These are phyloP conservation scores for Suillus subaureus DNA, from an alignment of 768 basidiomycete genomes.

Conservation along the genomic window DNA sequence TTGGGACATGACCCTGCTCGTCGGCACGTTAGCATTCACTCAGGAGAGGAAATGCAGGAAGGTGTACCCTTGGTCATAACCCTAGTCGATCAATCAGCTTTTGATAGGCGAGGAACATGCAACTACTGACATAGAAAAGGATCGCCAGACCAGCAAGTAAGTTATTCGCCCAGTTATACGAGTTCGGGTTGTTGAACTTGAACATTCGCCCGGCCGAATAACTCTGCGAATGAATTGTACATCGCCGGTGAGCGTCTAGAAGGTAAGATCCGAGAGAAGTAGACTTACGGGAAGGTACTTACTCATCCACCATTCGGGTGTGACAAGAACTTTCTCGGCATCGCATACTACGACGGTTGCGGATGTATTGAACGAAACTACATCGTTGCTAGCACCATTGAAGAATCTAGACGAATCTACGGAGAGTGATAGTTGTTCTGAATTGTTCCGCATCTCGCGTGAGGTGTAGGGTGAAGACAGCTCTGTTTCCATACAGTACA, in stretches of 20 bases:
- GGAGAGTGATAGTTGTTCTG: not conserved
- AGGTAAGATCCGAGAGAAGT: not conserved
- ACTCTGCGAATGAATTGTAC: not conserved
- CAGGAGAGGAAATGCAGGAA: not conserved
- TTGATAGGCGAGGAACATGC: not conserved
- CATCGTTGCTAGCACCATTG: not conserved
- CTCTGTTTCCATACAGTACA: not conserved
- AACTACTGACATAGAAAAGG: constrained; percentile 3
- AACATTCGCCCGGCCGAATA: constrained; percentile 9
- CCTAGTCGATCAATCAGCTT: constrained; percentile 1
- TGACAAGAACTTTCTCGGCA: constrained; percentile 4
- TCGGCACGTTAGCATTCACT: not conserved
- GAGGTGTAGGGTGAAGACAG: not conserved
- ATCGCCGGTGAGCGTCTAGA: not conserved
- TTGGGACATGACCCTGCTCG: constrained; percentile 11
- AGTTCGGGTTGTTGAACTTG: constrained; percentile 4
- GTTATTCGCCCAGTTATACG: constrained; percentile 14
- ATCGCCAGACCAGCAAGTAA: constrained; percentile 11
- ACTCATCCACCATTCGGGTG: constrained; percentile 11
- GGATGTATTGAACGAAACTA: not conserved
- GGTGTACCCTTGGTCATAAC: constrained; percentile 10
- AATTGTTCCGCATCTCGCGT: not conserved
- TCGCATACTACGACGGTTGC: not conserved
- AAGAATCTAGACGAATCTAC: not conserved
- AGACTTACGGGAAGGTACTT: constrained; percentile 11